Evolutionary conservation across 768 basidiomycete species (phyloP).

Genomic region (Podaxis sp.): DNA sequence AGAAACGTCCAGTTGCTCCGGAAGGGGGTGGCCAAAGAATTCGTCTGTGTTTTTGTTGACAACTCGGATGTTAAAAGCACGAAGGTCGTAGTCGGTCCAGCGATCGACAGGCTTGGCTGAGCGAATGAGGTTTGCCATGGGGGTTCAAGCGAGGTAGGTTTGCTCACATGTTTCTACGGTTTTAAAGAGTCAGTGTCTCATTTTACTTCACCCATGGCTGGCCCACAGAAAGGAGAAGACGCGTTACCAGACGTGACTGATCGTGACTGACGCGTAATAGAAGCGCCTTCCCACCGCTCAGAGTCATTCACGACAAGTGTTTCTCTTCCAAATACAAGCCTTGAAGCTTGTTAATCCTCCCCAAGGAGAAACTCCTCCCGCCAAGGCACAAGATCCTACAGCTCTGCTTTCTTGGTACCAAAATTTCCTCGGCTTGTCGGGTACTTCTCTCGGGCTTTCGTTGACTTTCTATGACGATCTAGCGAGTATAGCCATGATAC

Average conservation of each 20-base stretch:
- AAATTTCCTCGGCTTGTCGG: background rate
- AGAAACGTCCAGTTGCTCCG: background rate
- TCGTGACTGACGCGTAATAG: constrained; percentile 13
- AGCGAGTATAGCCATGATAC: background rate
- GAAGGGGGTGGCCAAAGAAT: background rate
- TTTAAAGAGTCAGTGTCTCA: too few species aligned
- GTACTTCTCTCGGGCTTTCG: background rate
- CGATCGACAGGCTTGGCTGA: background rate
- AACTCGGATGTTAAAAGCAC: background rate
- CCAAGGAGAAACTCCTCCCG: background rate
- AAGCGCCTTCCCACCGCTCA: background rate
- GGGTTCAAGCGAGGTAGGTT: background rate
- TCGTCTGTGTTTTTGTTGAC: background rate
- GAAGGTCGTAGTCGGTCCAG: background rate
- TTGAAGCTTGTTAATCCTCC: background rate
- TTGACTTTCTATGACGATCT: background rate
- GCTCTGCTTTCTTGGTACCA: too few species aligned
- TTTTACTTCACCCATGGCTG: too few species aligned
- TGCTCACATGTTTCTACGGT: too few species aligned
- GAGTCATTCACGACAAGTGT: constrained; percentile 2
- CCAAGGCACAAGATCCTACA: too few species aligned
- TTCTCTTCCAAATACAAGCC: background rate
- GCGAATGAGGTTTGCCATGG: background rate
- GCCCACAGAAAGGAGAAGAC: background rate
- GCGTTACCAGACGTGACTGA: constrained; percentile 11